These are phyloP conservation scores for Omphalotus olearius DNA, from an alignment of 1,284 basidiomycete genomes.

Conservation along the genomic window DNA sequence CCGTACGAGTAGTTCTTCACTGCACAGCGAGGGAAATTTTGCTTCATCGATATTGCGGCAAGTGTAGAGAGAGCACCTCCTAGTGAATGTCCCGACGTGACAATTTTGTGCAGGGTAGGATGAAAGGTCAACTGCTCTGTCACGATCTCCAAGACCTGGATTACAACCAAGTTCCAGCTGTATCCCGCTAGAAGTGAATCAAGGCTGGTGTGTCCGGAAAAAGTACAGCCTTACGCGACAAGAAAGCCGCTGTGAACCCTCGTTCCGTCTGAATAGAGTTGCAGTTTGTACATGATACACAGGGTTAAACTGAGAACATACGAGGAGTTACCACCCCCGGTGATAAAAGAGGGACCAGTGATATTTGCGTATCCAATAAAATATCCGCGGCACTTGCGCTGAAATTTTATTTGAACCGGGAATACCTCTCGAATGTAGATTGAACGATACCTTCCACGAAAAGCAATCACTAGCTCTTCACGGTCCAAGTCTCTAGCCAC, in stretches of 20 bases:
- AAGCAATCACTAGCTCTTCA: conserved; percentile 41
- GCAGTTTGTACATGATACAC: neutral
- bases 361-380: conserved; percentile 19
- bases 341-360: conserved; percentile 21
- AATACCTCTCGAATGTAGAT: neutral
- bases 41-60: conserved; percentile 18
- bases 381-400: conserved; percentile 19
- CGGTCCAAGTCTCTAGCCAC: conserved; percentile 40
- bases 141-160: conserved; percentile 15
- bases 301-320: neutral
- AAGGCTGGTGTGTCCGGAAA: no score
- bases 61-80: conserved; percentile 22
- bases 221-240: conserved; percentile 15
- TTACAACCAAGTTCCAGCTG: conserved; percentile 19
- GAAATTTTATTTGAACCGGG: neutral
- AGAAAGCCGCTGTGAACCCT: conserved; percentile 23
- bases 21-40: conserved; percentile 18
- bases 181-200: neutral
- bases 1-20: conserved; percentile 14
- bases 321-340: conserved; percentile 17
- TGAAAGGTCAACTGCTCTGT: conserved; percentile 16
- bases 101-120: conserved; percentile 6
- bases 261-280: conserved; percentile 5
- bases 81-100: conserved; percentile 21
- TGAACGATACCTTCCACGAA: conserved; percentile 41